Percentiles rank a stretch among this genome's conserved stretches.
Conservation (phyloP, 495 filamentous ascomycete genomes). For the Aspergillus panamensis region DNA sequence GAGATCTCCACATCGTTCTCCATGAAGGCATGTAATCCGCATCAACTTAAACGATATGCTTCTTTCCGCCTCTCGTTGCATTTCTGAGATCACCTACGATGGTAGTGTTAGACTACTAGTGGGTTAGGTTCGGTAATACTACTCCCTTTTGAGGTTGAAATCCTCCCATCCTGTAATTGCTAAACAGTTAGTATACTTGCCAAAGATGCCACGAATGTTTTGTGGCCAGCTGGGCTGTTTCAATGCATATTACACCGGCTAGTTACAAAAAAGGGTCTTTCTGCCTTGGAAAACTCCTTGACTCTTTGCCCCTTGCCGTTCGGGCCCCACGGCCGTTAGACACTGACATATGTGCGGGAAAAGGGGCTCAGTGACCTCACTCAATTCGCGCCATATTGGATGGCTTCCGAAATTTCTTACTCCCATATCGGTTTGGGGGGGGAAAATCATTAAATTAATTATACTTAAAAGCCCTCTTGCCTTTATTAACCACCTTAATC, state of each 20-base stretch:
- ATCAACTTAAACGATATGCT: too few species aligned
- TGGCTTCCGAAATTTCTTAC: background rate
- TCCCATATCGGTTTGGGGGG: background rate
- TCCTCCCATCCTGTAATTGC: too few species aligned
- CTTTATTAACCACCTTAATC: background rate
- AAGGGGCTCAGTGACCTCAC: background rate
- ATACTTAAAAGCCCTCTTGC: background rate
- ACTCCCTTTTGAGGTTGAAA: too few species aligned
- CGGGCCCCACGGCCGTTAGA: background rate
- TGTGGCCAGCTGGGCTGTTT: background rate
- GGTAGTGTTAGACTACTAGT: too few species aligned
- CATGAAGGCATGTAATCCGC: too few species aligned
- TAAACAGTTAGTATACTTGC: too few species aligned
- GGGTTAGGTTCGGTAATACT: too few species aligned
- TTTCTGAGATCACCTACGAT: too few species aligned
- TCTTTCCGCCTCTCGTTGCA: too few species aligned
- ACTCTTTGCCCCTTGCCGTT: background rate
- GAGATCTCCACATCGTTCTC: too few species aligned
- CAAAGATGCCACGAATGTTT: background rate
- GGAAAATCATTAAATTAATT: background rate
- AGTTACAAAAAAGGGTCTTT: background rate
- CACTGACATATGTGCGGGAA: background rate
- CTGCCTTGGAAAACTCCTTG: background rate
- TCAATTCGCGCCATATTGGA: background rate
- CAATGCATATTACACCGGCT: too few species aligned